Percentiles rank a stretch among this genome's conserved stretches.
Evolutionary conservation across 768 basidiomycete species (phyloP).

Genomic region (Russula brevipes): DNA sequence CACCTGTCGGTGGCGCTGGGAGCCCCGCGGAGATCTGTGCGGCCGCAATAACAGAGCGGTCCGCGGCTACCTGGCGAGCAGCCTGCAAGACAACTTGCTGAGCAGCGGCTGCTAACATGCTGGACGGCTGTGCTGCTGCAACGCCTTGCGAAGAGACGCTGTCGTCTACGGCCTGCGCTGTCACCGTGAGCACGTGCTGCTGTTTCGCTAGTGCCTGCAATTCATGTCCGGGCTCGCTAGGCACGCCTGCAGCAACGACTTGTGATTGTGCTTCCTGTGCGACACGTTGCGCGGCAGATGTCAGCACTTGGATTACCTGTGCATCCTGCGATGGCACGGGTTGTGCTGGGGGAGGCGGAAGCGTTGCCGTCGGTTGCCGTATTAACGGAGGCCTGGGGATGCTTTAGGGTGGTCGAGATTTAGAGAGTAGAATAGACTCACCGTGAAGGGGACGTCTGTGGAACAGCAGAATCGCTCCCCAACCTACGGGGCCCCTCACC

Average conservation of each 20-base stretch:
- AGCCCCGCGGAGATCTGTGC: constrained; percentile 41
- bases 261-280: constrained; percentile 70
- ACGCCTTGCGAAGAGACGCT: constrained; percentile 50
- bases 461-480: constrained; percentile 36
- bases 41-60: constrained; percentile 41
- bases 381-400: constrained; percentile 23
- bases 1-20: constrained; percentile 31
- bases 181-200: constrained; percentile 67
- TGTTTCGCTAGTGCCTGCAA: constrained; percentile 72
- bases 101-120: constrained; percentile 64
- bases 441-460: constrained; percentile 34
- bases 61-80: constrained; percentile 53
- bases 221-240: constrained; percentile 42
- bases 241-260: constrained; percentile 47
- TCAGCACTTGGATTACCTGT: constrained; percentile 72
- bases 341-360: constrained; percentile 30
- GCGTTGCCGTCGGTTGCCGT: constrained; percentile 31
- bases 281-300: constrained; percentile 71
- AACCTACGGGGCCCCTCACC: constrained; percentile 42
- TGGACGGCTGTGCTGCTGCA: constrained; percentile 43
- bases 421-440: constrained; percentile 26
- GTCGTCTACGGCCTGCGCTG: constrained; percentile 71
- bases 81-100: constrained; percentile 80
- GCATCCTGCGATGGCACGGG: constrained; percentile 48
- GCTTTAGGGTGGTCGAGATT: neutral